Conservation (phyloP, 371 early-diverging fungal genomes). For the Phascolomyces articulosus region DNA sequence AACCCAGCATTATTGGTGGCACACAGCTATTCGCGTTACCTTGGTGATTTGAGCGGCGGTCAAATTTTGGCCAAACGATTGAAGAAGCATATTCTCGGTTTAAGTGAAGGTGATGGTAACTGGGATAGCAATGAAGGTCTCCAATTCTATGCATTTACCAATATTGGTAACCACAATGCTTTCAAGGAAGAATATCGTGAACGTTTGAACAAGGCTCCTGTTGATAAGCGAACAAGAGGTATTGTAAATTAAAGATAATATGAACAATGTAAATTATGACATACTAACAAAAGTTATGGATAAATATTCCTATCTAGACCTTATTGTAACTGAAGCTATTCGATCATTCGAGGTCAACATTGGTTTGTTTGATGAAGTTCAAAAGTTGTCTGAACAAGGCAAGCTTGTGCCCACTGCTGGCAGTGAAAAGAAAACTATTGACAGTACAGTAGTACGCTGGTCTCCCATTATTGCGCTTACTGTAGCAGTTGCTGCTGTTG, state of each 20-base stretch:
- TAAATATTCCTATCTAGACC: conserved; percentile 22
- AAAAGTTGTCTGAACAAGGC: conserved; percentile 35
- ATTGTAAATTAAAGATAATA: no score
- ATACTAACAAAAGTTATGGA: conserved; percentile 4
- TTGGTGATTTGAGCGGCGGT: conserved; percentile 67
- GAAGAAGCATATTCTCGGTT: conserved; percentile 49
- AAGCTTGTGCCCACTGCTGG: conserved; percentile 21
- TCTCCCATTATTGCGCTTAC: not conserved
- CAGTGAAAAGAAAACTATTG: not conserved
- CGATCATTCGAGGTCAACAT: conserved; percentile 51
- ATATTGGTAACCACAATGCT: conserved; percentile 53
- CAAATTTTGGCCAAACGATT: conserved; percentile 61
- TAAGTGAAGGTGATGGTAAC: conserved; percentile 33
- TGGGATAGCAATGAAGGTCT: conserved; percentile 54
- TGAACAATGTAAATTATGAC: no score
- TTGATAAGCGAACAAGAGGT: conserved; percentile 38
- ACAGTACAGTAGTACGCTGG: not conserved
- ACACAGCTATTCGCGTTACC: conserved; percentile 64
- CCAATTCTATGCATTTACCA: conserved; percentile 53
- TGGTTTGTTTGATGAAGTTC: conserved; percentile 51
- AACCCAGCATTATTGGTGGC: conserved; percentile 61
- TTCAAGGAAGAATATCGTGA: conserved; percentile 65
- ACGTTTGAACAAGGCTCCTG: conserved; percentile 49
- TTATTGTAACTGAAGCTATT: conserved; percentile 46
- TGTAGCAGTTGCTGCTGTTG: conserved; percentile 5